Evolutionary conservation across 768 basidiomycete genomes (phyloP).

Genomic region (Pleurotus citrinopileatus): DNA sequence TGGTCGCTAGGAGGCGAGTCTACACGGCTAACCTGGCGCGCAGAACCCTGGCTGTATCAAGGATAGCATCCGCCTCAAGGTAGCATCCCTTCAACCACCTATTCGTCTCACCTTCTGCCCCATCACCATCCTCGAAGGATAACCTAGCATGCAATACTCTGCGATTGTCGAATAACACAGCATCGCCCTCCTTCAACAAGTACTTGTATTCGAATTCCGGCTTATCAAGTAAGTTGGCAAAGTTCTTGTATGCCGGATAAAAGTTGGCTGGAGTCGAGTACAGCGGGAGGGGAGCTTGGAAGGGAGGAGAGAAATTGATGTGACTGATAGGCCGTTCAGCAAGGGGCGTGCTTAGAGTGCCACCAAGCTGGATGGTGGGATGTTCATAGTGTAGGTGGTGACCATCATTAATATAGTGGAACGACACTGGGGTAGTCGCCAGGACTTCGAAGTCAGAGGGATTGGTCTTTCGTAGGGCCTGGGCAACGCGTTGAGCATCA

Average conservation of each 20-base stretch:
- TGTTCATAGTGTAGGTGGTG: constrained; percentile 76
- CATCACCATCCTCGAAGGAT: constrained; percentile 55
- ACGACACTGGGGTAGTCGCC: constrained; percentile 65
- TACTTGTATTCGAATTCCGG: constrained; percentile 53
- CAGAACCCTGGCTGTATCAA: constrained; percentile 59
- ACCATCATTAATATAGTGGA: constrained; percentile 89
- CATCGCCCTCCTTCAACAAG: constrained; percentile 77
- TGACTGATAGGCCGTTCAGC: constrained; percentile 42
- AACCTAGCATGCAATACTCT: constrained; percentile 86
- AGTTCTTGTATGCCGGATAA: constrained; percentile 60
- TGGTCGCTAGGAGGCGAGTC: too few species aligned
- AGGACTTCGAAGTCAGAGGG: constrained; percentile 58
- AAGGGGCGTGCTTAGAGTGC: constrained; percentile 12
- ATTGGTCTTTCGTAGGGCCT: constrained; percentile 40
- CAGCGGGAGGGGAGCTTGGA: constrained; percentile 77
- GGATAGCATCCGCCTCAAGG: constrained; percentile 62
- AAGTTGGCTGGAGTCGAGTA: constrained; percentile 48
- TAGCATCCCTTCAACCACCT: constrained; percentile 93
- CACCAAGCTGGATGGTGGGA: constrained; percentile 68
- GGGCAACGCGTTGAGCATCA: constrained; percentile 70
- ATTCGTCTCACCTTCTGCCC: constrained; percentile 47
- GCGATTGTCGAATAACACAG: constrained; percentile 90
- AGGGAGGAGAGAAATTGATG: constrained; percentile 93
- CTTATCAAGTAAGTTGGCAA: constrained; percentile 56
- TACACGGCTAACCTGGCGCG: constrained; percentile 29